phyloP scores from a whole-genome alignment of 208 protist genomes.

The Trypanosoma platydactyli region DNA sequence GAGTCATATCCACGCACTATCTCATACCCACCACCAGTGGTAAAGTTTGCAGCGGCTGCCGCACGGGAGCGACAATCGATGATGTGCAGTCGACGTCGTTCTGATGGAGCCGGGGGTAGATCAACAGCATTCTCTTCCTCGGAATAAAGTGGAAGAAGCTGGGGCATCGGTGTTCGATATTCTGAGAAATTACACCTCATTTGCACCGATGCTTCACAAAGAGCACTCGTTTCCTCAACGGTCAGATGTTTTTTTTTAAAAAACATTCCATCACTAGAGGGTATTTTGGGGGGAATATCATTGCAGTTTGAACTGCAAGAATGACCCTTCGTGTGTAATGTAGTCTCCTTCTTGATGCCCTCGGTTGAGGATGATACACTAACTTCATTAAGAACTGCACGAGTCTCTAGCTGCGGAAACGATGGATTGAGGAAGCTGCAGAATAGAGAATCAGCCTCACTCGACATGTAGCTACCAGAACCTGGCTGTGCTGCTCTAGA shows the following conservation, averaged over 20 bases:
- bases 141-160: background rate
- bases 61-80: conserved; percentile 53
- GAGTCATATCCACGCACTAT: conserved; percentile 33
- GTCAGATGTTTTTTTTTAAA: no score
- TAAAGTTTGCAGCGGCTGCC: conserved; percentile 46
- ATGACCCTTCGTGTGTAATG: no score
- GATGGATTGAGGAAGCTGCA: conserved; percentile 16
- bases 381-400: background rate
- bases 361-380: background rate
- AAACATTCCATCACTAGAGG: no score
- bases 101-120: background rate
- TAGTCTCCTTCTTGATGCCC: background rate
- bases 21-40: conserved; percentile 65
- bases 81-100: conserved; percentile 26
- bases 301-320: no score
- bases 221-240: no score
- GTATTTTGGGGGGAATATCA: no score
- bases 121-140: background rate
- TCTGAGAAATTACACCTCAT: no score
- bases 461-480: conserved; percentile 36
- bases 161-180: no score
- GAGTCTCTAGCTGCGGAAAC: background rate
- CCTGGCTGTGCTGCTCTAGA: conserved; percentile 56
- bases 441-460: conserved; percentile 17
- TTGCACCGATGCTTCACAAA: no score